Conservation (phyloP, 345 rosid species). For the Crucihimalaya himalaica region DNA sequence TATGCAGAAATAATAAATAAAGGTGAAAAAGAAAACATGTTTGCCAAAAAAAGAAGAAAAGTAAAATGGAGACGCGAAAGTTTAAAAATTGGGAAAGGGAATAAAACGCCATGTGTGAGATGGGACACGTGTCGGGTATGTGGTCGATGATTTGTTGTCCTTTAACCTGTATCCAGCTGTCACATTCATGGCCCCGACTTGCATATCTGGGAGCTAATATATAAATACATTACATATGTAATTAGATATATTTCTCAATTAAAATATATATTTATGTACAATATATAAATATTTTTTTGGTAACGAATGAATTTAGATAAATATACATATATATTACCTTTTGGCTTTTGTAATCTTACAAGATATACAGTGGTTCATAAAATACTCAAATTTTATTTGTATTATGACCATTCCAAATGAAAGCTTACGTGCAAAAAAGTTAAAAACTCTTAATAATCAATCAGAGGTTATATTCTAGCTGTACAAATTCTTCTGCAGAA, state of each 20-base stretch:
- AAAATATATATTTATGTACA: no score
- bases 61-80: neutral
- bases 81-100: neutral
- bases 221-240: no score
- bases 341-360: neutral
- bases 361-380: neutral
- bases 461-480: neutral
- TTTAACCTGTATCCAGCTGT: slow-evolving; percentile 39
- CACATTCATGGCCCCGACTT: slow-evolving; percentile 35
- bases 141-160: slow-evolving; percentile 39
- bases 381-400: neutral
- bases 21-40: neutral
- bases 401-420: neutral
- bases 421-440: neutral
- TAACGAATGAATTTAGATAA: no score
- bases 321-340: no score
- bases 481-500: neutral
- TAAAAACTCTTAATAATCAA: neutral
- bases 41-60: neutral
- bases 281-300: no score
- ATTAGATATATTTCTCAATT: no score
- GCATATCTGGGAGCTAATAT: neutral
- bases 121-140: slow-evolving; percentile 39
- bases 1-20: no score
- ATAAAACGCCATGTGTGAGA: slow-evolving; percentile 39